Evolutionary conservation across 1,139 yeast genomes (phyloP).

Genomic region (Debaryomycetaceae sp.): DNA sequence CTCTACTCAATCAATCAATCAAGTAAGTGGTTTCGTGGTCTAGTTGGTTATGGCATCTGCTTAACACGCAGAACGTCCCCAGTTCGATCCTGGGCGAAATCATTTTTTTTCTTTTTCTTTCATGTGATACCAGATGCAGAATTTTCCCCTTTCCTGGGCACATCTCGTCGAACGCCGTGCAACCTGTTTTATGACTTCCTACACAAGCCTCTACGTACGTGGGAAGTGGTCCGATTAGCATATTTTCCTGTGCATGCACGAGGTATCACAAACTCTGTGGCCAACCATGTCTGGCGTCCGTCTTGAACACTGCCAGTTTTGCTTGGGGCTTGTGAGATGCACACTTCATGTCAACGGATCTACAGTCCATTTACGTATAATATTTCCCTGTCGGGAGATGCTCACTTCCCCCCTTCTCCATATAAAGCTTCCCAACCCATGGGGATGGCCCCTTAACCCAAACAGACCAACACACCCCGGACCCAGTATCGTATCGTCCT

Average conservation of each 20-base stretch:
- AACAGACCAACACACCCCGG: too few species aligned
- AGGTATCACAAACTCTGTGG: too few species aligned
- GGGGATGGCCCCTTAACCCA: background rate
- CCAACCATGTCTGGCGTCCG: background rate
- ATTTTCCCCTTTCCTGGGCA: too few species aligned
- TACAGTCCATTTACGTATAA: background rate
- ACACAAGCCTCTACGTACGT: too few species aligned
- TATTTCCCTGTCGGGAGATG: background rate
- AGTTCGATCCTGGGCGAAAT: slow-evolving; percentile 44
- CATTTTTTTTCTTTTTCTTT: slow-evolving; percentile 5
- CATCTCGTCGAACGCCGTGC: too few species aligned
- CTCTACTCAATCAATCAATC: background rate
- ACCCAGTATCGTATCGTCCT: too few species aligned
- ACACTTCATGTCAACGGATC: background rate
- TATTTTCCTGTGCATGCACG: too few species aligned
- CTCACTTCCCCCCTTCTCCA: background rate
- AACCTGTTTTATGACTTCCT: too few species aligned
- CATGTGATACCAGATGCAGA: too few species aligned
- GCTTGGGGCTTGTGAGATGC: too few species aligned
- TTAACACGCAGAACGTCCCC: slow-evolving; percentile 99
- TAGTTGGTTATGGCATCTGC: slow-evolving; percentile 99
- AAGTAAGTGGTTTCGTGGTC: slow-evolving; percentile 62
- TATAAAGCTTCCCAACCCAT: background rate
- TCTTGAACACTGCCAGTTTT: background rate
- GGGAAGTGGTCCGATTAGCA: too few species aligned